Conservation (phyloP, 352 stramenopile species). For the Chrysophaeum taylorii region DNA sequence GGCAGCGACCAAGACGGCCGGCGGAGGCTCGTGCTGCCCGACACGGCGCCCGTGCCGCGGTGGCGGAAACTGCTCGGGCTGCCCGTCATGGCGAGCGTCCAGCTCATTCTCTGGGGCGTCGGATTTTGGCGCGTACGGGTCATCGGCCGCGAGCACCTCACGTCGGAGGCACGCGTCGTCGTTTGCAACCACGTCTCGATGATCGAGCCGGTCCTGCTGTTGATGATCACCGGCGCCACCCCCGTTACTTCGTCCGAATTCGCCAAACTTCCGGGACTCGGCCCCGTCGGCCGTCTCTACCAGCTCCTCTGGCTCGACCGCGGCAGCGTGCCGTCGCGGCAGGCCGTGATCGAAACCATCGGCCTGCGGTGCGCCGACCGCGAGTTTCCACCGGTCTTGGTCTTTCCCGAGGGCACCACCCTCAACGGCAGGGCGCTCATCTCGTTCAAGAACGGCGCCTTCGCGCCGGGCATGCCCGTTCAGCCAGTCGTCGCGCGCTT, state of each 20-base stretch:
- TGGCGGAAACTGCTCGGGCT: neutral
- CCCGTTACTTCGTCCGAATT: conserved; percentile 8
- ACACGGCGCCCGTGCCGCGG: neutral
- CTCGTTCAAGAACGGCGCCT: conserved; percentile 33
- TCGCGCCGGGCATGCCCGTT: conserved; percentile 25
- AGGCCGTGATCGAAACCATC: neutral
- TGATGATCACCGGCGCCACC: neutral
- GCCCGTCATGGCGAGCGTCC: neutral
- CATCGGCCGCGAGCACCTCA: neutral
- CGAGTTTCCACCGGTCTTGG: conserved; percentile 22
- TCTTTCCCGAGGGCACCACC: conserved; percentile 37
- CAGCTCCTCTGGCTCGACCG: conserved; percentile 14
- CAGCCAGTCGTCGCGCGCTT: conserved; percentile 28
- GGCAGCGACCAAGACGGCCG: neutral
- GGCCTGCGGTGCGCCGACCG: neutral
- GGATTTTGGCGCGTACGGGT: conserved; percentile 5
- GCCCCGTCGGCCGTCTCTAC: neutral
- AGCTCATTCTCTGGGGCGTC: neutral
- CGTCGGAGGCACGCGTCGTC: conserved; percentile 9
- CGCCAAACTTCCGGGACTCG: neutral
- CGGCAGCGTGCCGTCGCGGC: neutral
- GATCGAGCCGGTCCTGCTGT: conserved; percentile 19
- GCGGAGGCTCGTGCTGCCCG: neutral
- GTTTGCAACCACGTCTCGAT: conserved; percentile 21
- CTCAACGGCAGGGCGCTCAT: conserved; percentile 29